A percentile compares a stretch with the other conserved stretches of the same genome.
Evolutionary conservation across 1,284 basidiomycete genomes (phyloP).

Genomic region (Vanrija pseudolonga): DNA sequence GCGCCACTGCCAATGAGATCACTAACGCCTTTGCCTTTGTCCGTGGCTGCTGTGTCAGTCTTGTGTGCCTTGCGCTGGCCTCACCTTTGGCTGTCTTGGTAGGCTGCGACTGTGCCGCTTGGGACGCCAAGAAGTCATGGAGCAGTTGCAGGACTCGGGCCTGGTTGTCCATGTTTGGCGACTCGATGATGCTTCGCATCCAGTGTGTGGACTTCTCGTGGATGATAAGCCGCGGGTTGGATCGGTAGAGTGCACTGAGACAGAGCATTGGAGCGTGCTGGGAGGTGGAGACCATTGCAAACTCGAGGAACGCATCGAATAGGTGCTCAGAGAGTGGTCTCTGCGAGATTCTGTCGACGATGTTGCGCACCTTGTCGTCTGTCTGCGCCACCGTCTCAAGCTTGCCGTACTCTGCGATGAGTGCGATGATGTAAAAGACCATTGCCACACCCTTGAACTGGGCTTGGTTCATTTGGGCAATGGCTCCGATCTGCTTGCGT

Average conservation of each 20-base stretch:
- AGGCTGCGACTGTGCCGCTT: conserved; percentile 52
- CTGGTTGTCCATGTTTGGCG: conserved; percentile 65
- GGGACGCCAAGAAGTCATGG: conserved; percentile 80
- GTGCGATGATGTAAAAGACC: conserved; percentile 73
- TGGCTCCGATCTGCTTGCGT: not conserved
- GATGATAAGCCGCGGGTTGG: conserved; percentile 84
- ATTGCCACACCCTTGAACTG: conserved; percentile 40
- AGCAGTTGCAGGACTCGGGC: conserved; percentile 78
- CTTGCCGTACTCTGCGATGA: conserved; percentile 82
- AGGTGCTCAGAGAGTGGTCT: conserved; percentile 71
- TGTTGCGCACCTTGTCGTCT: conserved; percentile 54
- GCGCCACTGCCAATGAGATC: conserved; percentile 92
- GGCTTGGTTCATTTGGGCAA: not conserved
- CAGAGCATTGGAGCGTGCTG: conserved; percentile 57
- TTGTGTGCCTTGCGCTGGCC: not conserved
- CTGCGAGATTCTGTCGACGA: not conserved
- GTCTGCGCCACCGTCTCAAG: conserved; percentile 71
- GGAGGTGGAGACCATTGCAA: conserved; percentile 19
- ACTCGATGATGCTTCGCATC: conserved; percentile 81
- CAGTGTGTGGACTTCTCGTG: conserved; percentile 69
- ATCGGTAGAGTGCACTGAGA: conserved; percentile 89
- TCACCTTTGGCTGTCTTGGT: conserved; percentile 53
- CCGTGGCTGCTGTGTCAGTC: conserved; percentile 13
- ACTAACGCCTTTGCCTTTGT: conserved; percentile 73
- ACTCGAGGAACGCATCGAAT: conserved; percentile 63